These are phyloP conservation scores for Chytriomyces confervae DNA, from an alignment of 192 early-diverging fungal species.

Conservation along the genomic window DNA sequence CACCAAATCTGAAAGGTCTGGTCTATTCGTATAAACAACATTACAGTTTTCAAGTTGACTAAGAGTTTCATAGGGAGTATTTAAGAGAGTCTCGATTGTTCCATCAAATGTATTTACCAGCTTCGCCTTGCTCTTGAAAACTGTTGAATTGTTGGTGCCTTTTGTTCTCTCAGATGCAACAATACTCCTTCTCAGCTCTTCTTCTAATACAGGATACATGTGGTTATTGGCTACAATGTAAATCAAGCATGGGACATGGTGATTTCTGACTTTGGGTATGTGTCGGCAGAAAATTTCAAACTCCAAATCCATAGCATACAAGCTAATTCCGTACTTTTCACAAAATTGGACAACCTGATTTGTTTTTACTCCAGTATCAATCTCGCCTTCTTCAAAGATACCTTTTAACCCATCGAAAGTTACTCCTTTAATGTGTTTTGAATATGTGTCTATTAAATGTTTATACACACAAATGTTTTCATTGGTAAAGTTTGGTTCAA, in stretches of 20 bases:
- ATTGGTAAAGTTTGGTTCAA: no score
- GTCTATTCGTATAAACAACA: no score
- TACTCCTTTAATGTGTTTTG: no score
- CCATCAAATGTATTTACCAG: slow-evolving; percentile 5
- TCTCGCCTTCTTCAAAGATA: slow-evolving; percentile 6
- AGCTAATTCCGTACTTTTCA: slow-evolving; percentile 1
- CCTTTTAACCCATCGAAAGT: not conserved
- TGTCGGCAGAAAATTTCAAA: slow-evolving; percentile 6
- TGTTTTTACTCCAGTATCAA: not conserved
- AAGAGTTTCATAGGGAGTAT: no score
- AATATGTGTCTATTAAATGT: no score
- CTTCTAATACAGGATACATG: slow-evolving; percentile 9
- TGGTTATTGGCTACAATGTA: no score
- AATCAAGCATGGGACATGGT: no score
- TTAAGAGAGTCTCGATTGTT: no score
- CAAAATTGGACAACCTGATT: not conserved
- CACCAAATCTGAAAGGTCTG: no score
- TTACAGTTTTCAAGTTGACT: no score
- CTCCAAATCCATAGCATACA: slow-evolving; percentile 8
- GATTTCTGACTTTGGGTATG: slow-evolving; percentile 1
- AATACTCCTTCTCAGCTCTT: slow-evolving; percentile 4
- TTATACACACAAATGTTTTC: no score
- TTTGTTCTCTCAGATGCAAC: slow-evolving; percentile 9
- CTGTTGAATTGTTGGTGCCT: not conserved
- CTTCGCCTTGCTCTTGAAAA: slow-evolving; percentile 1